Conservation (phyloP, 2,329 filamentous ascomycete genomes). For the Colletotrichum sp. region DNA sequence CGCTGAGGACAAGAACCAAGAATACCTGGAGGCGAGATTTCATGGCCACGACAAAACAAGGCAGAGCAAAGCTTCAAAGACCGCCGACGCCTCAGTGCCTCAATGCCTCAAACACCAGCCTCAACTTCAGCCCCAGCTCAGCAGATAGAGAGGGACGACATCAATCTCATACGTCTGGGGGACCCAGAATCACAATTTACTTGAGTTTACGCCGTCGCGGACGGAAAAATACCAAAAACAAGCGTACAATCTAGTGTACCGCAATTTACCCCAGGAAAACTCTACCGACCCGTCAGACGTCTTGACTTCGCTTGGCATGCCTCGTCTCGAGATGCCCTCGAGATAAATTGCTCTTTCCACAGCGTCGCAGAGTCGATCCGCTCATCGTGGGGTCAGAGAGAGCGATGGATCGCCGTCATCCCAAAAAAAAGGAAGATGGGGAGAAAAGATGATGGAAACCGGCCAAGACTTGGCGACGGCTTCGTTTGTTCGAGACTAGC, state of each 20-base stretch:
- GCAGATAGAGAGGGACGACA: neutral
- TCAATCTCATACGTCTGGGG: neutral
- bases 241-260: neutral
- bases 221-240: neutral
- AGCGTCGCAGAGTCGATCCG: neutral
- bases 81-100: neutral
- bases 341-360: conserved; percentile 10
- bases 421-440: neutral
- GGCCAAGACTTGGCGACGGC: neutral
- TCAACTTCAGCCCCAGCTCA: neutral
- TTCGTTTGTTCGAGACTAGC: neutral
- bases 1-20: neutral
- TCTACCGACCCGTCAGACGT: neutral
- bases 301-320: neutral
- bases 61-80: neutral
- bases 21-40: neutral
- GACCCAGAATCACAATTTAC: neutral
- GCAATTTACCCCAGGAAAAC: conserved; percentile 4
- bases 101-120: neutral
- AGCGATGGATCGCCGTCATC: neutral
- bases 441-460: neutral
- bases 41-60: neutral
- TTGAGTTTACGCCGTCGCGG: neutral
- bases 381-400: neutral
- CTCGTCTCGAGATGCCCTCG: conserved; percentile 10